Base-by-base conservation (phyloP, 108 stramenopile genomes). In the Nitzschia putrida region DNA sequence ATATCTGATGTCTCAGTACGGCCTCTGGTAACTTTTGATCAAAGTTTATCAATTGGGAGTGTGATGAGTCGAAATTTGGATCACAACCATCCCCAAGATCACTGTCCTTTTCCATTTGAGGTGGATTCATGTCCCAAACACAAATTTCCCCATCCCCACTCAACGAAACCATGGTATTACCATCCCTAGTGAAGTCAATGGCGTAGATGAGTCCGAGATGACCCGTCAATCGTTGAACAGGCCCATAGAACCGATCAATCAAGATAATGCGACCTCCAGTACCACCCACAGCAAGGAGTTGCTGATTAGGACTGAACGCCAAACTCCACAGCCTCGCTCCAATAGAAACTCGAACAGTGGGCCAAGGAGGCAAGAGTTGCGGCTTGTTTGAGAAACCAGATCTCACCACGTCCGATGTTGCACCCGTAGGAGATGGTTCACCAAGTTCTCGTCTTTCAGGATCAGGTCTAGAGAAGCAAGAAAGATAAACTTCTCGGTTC, bases 201-300 rank as follows among this genome's bases (percentile, higher is more conserved):
- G 66, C 16, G 22, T 66, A 66, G 52, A 66, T 40, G 3, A 50
- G 66, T 14, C 66, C 66, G 51, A 66, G 24, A 53, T 66, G 66
- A 0, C 66, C 66, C 3, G 29, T 53, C 34, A 66, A 54, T 2
- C 24, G n/a, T 66, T 53, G 37, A 4, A 25, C n/a, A n/a, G 66
- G 66, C 8, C 66, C 66, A 24, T 53, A 16, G 13, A 25, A 51
- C 2, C 51, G 53, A 13, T 66, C 53, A 16, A 53, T 26, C 43
- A 66, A 40, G 24, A 25, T 50, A 10, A 66, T 66, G 0, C 53
- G 13, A 40, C 66, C 66, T 18, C 53, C 52, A 1, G 53, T 54
- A 3, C 52, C 66, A 40, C 66, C 66, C 18, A 53, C 51, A 37
- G 52, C 66, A 3, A 66, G 34, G 8, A 39, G 52, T 12, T n/a